Conservation (phyloP, 2,329 filamentous ascomycete genomes). For the Xylariaceae sp. region DNA sequence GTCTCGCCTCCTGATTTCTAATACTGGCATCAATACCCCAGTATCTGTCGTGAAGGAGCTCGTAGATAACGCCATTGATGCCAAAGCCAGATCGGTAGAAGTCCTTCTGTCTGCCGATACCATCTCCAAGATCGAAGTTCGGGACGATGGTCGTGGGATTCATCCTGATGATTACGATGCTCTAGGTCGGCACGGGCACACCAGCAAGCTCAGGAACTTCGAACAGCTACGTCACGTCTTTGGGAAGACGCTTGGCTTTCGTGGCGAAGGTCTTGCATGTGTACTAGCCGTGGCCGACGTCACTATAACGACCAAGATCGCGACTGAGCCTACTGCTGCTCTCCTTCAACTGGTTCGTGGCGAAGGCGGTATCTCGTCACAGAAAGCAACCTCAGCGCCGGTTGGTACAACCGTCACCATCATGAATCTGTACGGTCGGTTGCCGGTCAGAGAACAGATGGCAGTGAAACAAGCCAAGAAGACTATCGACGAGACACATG, state of each 20-base stretch:
- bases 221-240: slow-evolving; percentile 58
- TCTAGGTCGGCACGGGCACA: slow-evolving; percentile 66
- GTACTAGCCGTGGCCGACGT: slow-evolving; percentile 59
- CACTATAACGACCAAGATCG: slow-evolving; percentile 61
- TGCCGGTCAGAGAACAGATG: slow-evolving; percentile 63
- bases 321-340: slow-evolving; percentile 58
- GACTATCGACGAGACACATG: slow-evolving; percentile 55
- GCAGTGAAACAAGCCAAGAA: slow-evolving; percentile 57
- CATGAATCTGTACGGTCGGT: slow-evolving; percentile 53
- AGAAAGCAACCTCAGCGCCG: slow-evolving; percentile 47
- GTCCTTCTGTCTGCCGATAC: slow-evolving; percentile 64
- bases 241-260: slow-evolving; percentile 66
- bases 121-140: slow-evolving; percentile 66
- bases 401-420: slow-evolving; percentile 68
- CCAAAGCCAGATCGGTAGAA: slow-evolving; percentile 63
- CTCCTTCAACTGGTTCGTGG: slow-evolving; percentile 42
- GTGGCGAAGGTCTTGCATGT: slow-evolving; percentile 70
- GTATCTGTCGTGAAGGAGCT: slow-evolving; percentile 70
- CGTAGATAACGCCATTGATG: slow-evolving; percentile 74
- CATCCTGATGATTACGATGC: slow-evolving; percentile 56
- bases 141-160: slow-evolving; percentile 74
- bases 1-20: slow-evolving; percentile 57
- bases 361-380: slow-evolving; percentile 40
- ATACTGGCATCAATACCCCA: slow-evolving; percentile 58
- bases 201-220: slow-evolving; percentile 69